These are phyloP conservation scores for Cicer chorassanicum DNA, from an alignment of 306 rosid genomes.

Conservation along the genomic window DNA sequence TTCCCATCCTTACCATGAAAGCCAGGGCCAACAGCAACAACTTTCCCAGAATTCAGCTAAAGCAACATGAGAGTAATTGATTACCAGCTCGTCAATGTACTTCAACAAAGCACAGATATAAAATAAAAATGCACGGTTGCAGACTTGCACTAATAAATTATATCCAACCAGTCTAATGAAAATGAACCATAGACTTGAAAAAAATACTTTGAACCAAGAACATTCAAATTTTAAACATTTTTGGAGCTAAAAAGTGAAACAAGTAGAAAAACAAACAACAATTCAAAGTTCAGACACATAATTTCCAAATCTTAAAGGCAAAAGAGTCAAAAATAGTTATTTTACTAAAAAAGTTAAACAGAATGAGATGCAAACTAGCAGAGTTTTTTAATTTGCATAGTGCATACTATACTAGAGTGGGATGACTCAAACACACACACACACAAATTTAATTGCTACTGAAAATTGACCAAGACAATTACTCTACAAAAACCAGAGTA, in stretches of 20 bases:
- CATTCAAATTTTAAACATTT: background rate
- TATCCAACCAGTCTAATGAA: background rate
- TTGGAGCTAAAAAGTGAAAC: background rate
- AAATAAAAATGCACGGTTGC: slow-evolving; percentile 1
- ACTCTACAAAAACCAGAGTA: slow-evolving; percentile 1
- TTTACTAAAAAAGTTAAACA: background rate
- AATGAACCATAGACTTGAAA: background rate
- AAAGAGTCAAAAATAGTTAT: background rate
- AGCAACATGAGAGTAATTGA: slow-evolving; percentile 10
- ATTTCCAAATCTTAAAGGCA: slow-evolving; percentile 5
- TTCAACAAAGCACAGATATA: slow-evolving; percentile 24
- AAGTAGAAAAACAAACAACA: slow-evolving; percentile 11
- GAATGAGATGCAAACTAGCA: slow-evolving; percentile 1
- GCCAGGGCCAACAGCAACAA: slow-evolving; percentile 74
- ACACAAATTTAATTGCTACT: background rate
- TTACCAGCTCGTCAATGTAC: background rate
- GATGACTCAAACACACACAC: background rate
- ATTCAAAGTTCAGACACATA: background rate
- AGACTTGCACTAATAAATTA: background rate
- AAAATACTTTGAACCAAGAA: slow-evolving; percentile 2
- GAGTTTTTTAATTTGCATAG: background rate
- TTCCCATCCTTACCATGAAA: slow-evolving; percentile 64
- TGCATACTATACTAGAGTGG: background rate
- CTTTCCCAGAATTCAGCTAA: slow-evolving; percentile 75
- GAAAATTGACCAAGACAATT: background rate